Percentiles rank a stretch among this genome's conserved stretches.
phyloP scores from a whole-genome alignment of 441 rosid species.

The Pelargonium citronellum region DNA sequence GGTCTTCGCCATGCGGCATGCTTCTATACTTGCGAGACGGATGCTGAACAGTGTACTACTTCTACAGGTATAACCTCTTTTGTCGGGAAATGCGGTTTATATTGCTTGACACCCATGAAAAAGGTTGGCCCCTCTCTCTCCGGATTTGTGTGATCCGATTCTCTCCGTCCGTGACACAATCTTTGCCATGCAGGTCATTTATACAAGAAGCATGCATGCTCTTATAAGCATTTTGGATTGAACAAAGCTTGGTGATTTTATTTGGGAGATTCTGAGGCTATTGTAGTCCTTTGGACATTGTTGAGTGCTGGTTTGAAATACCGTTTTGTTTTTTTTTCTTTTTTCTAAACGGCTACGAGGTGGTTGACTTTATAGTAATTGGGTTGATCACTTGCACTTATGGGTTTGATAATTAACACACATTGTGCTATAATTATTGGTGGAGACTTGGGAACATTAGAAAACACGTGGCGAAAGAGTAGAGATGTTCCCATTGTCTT shows the following conservation, averaged over 20 bases:
- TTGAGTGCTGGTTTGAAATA: slow-evolving; percentile 18
- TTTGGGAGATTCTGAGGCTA: slow-evolving; percentile 19
- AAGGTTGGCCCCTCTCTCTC: too few species aligned
- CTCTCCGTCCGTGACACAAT: neutral
- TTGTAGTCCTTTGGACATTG: slow-evolving; percentile 17
- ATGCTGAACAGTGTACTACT: too few species aligned
- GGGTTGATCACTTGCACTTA: slow-evolving; percentile 2
- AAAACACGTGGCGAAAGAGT: neutral
- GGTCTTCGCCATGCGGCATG: too few species aligned
- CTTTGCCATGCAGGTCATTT: neutral
- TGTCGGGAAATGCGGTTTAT: too few species aligned
- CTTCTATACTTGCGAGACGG: too few species aligned
- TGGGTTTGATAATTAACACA: slow-evolving; percentile 10
- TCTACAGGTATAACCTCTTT: too few species aligned
- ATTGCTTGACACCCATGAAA: too few species aligned
- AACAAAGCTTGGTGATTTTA: neutral
- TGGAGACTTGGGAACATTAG: neutral
- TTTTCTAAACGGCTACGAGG: slow-evolving; percentile 7
- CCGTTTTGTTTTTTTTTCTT: neutral
- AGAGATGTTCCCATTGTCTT: too few species aligned
- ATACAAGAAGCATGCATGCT: neutral
- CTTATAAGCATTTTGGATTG: neutral
- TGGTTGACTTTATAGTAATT: slow-evolving; percentile 26
- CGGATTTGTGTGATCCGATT: neutral
- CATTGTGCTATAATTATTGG: slow-evolving; percentile 14